Percentiles rank a stretch among this genome's conserved stretches.
phyloP scores from a whole-genome alignment of 1,284 basidiomycete genomes.

The Ganoderma resinaceum region DNA sequence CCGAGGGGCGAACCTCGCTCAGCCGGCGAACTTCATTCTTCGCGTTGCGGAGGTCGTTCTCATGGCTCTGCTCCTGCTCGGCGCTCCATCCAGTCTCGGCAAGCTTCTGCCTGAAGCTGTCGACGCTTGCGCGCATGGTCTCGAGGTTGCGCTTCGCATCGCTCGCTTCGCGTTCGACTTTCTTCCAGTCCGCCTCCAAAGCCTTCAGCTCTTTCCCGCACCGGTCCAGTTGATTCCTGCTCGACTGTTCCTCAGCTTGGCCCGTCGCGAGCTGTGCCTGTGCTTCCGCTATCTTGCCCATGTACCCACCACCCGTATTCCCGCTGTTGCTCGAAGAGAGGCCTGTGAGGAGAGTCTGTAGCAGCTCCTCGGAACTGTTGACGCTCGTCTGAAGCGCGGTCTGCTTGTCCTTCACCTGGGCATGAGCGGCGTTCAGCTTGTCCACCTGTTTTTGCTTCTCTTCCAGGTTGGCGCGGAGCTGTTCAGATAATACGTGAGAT shows the following conservation, averaged over 20 bases:
- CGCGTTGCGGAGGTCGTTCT: slow-evolving; percentile 63
- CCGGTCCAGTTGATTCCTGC: slow-evolving; percentile 80
- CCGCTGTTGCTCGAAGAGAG: slow-evolving; percentile 73
- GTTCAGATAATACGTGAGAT: slow-evolving; percentile 5
- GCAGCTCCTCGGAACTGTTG: slow-evolving; percentile 87
- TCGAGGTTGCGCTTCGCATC: slow-evolving; percentile 79
- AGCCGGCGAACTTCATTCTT: slow-evolving; percentile 65
- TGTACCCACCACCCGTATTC: slow-evolving; percentile 88
- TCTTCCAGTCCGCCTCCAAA: slow-evolving; percentile 84
- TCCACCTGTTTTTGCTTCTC: slow-evolving; percentile 69
- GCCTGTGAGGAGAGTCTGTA: slow-evolving; percentile 95
- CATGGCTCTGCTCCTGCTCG: slow-evolving; percentile 76
- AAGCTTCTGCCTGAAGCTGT: slow-evolving; percentile 61
- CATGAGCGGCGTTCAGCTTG: slow-evolving; percentile 66
- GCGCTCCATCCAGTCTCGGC: slow-evolving; percentile 81
- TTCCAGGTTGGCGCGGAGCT: slow-evolving; percentile 65
- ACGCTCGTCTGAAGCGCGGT: slow-evolving; percentile 70
- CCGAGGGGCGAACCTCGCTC: slow-evolving; percentile 62
- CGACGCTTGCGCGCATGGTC: slow-evolving; percentile 66
- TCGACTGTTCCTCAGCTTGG: slow-evolving; percentile 87
- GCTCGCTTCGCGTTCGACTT: slow-evolving; percentile 84
- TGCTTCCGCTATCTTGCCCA: slow-evolving; percentile 96
- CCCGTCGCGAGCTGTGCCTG: slow-evolving; percentile 80
- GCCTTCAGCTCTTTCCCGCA: slow-evolving; percentile 83
- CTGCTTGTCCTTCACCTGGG: slow-evolving; percentile 78